phyloP scores from a whole-genome alignment of 352 stramenopile species.

The Phytophthora hibernalis region DNA sequence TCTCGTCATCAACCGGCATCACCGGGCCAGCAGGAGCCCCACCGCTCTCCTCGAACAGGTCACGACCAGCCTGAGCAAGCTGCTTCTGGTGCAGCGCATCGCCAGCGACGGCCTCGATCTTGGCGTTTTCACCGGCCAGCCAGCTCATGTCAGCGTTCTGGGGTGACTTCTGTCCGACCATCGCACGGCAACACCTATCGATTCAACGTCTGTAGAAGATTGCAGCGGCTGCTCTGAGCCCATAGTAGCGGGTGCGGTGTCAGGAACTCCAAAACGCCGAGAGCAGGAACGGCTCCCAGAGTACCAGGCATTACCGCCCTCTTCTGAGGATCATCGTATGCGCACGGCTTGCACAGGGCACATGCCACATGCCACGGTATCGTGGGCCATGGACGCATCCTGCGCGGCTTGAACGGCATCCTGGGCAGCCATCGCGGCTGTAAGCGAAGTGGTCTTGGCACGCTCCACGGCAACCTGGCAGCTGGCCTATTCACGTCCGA shows the following conservation, averaged over 20 bases:
- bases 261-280: slow-evolving; percentile 63
- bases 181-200: slow-evolving; percentile 71
- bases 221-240: slow-evolving; percentile 75
- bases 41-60: slow-evolving; percentile 86
- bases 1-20: slow-evolving; percentile 89
- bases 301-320: slow-evolving; percentile 53
- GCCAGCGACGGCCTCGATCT: slow-evolving; percentile 80
- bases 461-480: slow-evolving; percentile 68
- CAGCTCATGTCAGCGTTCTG: slow-evolving; percentile 88
- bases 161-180: slow-evolving; percentile 81
- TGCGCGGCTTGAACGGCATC: slow-evolving; percentile 80
- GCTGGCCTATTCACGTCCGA: slow-evolving; percentile 75
- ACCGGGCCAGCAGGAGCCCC: slow-evolving; percentile 79
- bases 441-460: slow-evolving; percentile 74
- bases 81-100: slow-evolving; percentile 79
- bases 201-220: slow-evolving; percentile 70
- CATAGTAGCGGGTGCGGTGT: slow-evolving; percentile 61
- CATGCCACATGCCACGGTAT: slow-evolving; percentile 81
- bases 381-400: slow-evolving; percentile 68
- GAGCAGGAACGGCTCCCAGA: slow-evolving; percentile 61
- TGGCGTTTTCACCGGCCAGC: slow-evolving; percentile 83
- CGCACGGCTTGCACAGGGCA: slow-evolving; percentile 71
- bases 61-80: slow-evolving; percentile 83
- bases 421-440: slow-evolving; percentile 76
- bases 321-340: slow-evolving; percentile 62